Evolutionary conservation across 331 rosid species (phyloP).

Genomic region (Phaseolus coccineus): DNA sequence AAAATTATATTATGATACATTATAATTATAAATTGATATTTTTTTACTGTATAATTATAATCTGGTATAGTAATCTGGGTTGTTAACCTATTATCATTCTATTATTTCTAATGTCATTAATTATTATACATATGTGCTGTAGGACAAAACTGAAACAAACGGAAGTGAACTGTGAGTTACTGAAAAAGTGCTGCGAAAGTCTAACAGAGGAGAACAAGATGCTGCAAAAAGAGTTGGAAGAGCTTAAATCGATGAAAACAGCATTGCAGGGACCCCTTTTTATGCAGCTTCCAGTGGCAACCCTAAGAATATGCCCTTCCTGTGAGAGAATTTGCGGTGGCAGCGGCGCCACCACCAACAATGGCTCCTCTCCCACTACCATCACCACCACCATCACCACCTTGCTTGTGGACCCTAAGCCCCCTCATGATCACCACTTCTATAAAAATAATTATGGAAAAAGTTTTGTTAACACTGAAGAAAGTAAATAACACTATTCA

Average conservation of each 20-base stretch:
- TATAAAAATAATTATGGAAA: conserved; percentile 26
- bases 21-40: no score
- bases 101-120: no score
- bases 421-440: conserved; percentile 53
- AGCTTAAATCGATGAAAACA: conserved; percentile 64
- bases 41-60: no score
- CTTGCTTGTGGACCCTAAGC: conserved; percentile 45
- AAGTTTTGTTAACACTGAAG: no score
- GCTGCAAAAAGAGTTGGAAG: conserved; percentile 75
- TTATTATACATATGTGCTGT: neutral
- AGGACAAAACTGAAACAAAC: conserved; percentile 93
- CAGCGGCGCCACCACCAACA: neutral
- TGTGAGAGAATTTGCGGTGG: conserved; percentile 62
- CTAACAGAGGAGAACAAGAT: conserved; percentile 77
- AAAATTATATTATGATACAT: no score
- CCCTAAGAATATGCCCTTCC: conserved; percentile 78
- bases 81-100: no score
- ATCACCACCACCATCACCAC: neutral
- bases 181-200: conserved; percentile 68
- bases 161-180: conserved; percentile 64
- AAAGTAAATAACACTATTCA: no score
- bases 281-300: conserved; percentile 71
- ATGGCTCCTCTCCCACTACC: conserved; percentile 46
- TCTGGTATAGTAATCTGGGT: no score
- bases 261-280: conserved; percentile 46